Evolutionary conservation across 1,284 basidiomycete genomes (phyloP).

Genomic region (Neolentinus lepideus): DNA sequence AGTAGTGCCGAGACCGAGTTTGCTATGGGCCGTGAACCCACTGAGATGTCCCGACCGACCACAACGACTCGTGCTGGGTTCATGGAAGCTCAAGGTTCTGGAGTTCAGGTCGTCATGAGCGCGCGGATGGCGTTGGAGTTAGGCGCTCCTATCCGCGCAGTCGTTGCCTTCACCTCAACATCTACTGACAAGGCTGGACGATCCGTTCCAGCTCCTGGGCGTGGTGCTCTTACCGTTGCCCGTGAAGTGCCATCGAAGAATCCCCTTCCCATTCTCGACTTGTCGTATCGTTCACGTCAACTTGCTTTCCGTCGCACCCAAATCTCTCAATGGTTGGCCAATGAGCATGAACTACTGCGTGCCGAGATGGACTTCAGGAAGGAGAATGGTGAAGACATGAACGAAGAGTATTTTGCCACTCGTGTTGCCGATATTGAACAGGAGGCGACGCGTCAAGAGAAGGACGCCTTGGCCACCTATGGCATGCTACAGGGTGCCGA

Average conservation of each 20-base stretch:
- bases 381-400: constrained; percentile 42
- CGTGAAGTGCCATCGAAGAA: constrained; percentile 74
- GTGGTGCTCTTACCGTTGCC: constrained; percentile 83
- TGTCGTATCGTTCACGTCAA: constrained; percentile 87
- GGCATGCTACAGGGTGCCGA: constrained; percentile 93
- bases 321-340: constrained; percentile 88
- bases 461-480: constrained; percentile 82
- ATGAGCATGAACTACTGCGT: constrained; percentile 80
- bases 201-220: constrained; percentile 90
- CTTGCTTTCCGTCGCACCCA: constrained; percentile 90
- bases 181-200: constrained; percentile 96
- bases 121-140: constrained; percentile 94
- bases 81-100: constrained; percentile 97
- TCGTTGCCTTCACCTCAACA: constrained; percentile 94
- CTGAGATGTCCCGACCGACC: constrained; percentile 96
- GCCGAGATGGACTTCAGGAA: constrained; percentile 67
- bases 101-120: constrained; percentile 95
- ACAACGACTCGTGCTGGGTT: constrained; percentile 96
- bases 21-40: constrained; percentile 97
- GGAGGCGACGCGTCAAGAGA: constrained; percentile 87
- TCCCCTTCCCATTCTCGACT: constrained; percentile 70
- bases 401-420: constrained; percentile 65
- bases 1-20: constrained; percentile 96
- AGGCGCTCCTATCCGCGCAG: constrained; percentile 88
- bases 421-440: constrained; percentile 81